phyloP scores from a whole-genome alignment of 2,329 filamentous ascomycete genomes.

The Scedosporium minutisporum region DNA sequence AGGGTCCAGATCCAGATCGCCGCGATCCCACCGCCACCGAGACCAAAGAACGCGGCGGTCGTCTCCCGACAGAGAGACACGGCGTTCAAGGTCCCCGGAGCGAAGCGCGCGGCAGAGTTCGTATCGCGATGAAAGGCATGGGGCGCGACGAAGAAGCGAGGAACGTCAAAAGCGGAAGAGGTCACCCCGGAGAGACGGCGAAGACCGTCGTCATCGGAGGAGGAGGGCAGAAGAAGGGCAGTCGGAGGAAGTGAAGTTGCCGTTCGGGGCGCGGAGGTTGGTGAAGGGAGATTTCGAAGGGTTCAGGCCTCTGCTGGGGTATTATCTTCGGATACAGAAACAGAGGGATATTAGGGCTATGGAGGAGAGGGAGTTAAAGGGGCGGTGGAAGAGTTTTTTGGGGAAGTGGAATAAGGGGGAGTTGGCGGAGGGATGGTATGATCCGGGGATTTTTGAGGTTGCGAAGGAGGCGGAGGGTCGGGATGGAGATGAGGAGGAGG shows the following conservation, averaged over 20 bases:
- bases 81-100: not conserved
- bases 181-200: not conserved
- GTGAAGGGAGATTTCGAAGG: constrained; percentile 56
- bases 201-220: not conserved
- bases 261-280: constrained; percentile 55
- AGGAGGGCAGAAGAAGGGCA: not conserved
- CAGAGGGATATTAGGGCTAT: constrained; percentile 58
- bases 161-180: not conserved
- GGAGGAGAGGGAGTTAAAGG: constrained; percentile 64
- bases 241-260: constrained; percentile 32
- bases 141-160: not conserved
- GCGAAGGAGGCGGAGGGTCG: constrained; percentile 9
- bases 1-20: constrained; percentile 1
- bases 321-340: constrained; percentile 86
- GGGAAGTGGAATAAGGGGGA: constrained; percentile 86
- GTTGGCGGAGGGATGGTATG: constrained; percentile 88
- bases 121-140: not conserved
- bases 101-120: not conserved
- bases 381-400: constrained; percentile 89
- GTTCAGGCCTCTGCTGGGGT: constrained; percentile 65
- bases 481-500: constrained; percentile 10
- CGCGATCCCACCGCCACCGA: not conserved
- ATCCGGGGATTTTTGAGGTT: constrained; percentile 54
- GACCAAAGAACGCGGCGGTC: not conserved
- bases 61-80: not conserved